Percentiles rank a stretch among this genome's conserved stretches.
Evolutionary conservation across 441 rosid species (phyloP).

Genomic region (Biscutella laevigata): DNA sequence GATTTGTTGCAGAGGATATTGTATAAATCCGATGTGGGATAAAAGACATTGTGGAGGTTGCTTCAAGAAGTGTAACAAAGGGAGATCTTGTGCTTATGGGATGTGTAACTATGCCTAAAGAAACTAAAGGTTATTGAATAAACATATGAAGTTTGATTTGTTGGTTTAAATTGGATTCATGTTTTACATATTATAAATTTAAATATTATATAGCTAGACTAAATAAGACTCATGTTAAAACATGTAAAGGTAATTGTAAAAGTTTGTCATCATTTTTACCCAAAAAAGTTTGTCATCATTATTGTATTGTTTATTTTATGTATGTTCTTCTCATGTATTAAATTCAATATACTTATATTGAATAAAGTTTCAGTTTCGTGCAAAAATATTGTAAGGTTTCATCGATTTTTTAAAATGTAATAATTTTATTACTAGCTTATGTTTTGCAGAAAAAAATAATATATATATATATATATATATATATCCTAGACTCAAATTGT

Average conservation of each 20-base stretch:
- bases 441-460: too few species aligned
- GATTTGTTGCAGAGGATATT: slow-evolving; percentile 51
- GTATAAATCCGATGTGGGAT: slow-evolving; percentile 52
- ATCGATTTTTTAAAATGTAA: not conserved
- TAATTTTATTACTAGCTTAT: not conserved
- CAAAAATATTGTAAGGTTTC: too few species aligned
- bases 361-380: slow-evolving; percentile 10
- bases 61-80: slow-evolving; percentile 47
- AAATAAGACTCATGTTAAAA: not conserved
- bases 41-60: slow-evolving; percentile 56
- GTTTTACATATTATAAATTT: not conserved
- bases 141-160: not conserved
- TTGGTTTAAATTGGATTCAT: slow-evolving; percentile 20
- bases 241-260: too few species aligned
- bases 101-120: slow-evolving; percentile 52
- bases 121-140: slow-evolving; percentile 3
- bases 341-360: not conserved
- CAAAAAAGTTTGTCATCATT: slow-evolving; percentile 6
- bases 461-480: too few species aligned
- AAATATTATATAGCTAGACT: not conserved
- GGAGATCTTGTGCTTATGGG: slow-evolving; percentile 42
- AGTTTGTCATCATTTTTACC: too few species aligned
- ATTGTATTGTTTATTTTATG: slow-evolving; percentile 5
- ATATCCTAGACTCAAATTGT: too few species aligned
- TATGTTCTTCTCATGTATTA: not conserved